Evolutionary conservation across 768 basidiomycete species (phyloP), one percentile per base, ranked within the genome.

Genomic region (Auricularia heimuer): DNA sequence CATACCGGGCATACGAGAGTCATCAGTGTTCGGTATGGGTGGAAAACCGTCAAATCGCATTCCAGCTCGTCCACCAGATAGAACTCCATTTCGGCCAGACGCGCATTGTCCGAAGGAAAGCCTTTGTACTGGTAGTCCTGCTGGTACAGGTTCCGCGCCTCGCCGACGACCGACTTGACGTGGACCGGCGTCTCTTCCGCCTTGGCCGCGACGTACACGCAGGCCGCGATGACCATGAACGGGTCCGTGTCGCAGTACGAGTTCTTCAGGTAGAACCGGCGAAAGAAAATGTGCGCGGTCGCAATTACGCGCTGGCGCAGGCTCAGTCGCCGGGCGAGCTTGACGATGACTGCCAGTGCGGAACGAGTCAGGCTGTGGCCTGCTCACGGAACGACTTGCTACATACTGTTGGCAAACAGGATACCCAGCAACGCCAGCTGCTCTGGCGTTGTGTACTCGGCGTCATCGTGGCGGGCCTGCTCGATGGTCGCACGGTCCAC

Each of bases 21-120:
- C 51, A 90, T 77, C 29, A 98, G 83, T 0, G 93, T 91, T 62
- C 94, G 87, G 75, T 99, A 99, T 0, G 97, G 96, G 73, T 98
- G 97, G 74, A 94, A 98, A 7, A 98, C 83, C 18, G 77, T 74
- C 54, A 99, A 79, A 75, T 98, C 93, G 71, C 96, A 98, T 74
- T 97, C 94, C 34, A 98, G 83, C 73, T 99, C 95, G 71, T 93
- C 93, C 29, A 99, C 88, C 10, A 98, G 86, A 77, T 96, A 98
- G 77, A 98, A 98, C 73, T 98, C 96, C 95, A 98, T 98, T 74
- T 99, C 97, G 3, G 95, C 97, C 14, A 99, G 79, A 71, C 93
- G 94, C 12, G 89, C 84, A 70, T 95, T 90, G 72, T 97, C 94
- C 0, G 89, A 83, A 0, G 90, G 85, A 71, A 97, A 96, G n/a